phyloP scores from a whole-genome alignment of 768 basidiomycete genomes.

The Agaricus sinodeliciosus region DNA sequence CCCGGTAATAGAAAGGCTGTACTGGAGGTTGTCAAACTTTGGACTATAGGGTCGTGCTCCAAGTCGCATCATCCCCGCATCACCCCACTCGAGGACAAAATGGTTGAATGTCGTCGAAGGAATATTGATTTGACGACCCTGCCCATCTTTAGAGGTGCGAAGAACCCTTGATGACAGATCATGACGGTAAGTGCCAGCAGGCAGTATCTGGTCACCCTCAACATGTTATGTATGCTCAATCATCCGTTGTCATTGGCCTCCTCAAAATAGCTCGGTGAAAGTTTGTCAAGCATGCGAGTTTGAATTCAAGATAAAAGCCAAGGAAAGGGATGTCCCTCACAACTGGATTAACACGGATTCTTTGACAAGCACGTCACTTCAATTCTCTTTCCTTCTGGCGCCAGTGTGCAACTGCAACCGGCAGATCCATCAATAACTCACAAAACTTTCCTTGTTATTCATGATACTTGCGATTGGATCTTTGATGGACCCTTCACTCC shows the following conservation, averaged over 20 bases:
- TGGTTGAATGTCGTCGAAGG: too few species aligned
- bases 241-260: neutral
- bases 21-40: neutral
- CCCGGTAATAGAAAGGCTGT: neutral
- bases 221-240: too few species aligned
- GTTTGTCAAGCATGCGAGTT: neutral
- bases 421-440: slow-evolving; percentile 46
- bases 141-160: too few species aligned
- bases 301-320: neutral
- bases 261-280: neutral
- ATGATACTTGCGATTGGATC: slow-evolving; percentile 62
- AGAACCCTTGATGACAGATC: too few species aligned
- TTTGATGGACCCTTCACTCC: slow-evolving; percentile 47
- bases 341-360: slow-evolving; percentile 7
- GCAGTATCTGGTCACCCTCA: too few species aligned
- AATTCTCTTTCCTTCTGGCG: slow-evolving; percentile 42
- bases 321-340: neutral
- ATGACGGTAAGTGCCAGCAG: too few species aligned
- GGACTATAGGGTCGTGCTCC: neutral
- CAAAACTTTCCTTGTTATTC: slow-evolving; percentile 55
- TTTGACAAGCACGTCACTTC: slow-evolving; percentile 55
- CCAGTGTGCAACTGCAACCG: slow-evolving; percentile 32
- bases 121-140: too few species aligned
- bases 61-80: neutral
- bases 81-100: neutral